phyloP scores from a whole-genome alignment of 2,329 filamentous ascomycete species.

The Ophiosphaerella herpotricha region DNA sequence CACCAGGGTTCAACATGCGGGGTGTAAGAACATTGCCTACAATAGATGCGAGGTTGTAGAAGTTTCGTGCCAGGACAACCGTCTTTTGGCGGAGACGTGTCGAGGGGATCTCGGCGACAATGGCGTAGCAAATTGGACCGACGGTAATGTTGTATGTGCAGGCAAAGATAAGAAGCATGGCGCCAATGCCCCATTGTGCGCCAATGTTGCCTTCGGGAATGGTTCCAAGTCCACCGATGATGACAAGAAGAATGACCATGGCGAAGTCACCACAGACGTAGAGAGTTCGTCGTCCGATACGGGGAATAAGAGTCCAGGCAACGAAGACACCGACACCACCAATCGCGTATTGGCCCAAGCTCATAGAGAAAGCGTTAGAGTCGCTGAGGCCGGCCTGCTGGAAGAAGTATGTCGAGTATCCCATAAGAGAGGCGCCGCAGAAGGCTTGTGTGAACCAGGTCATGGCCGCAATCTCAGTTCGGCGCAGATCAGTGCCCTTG shows the following conservation, averaged over 20 bases:
- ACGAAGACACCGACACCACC: slow-evolving; percentile 69
- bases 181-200: slow-evolving; percentile 51
- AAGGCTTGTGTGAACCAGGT: slow-evolving; percentile 54
- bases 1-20: slow-evolving; percentile 43
- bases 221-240: slow-evolving; percentile 81
- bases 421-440: slow-evolving; percentile 40
- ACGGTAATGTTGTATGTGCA: slow-evolving; percentile 84
- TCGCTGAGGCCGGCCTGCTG: slow-evolving; percentile 52
- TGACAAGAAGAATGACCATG: slow-evolving; percentile 67
- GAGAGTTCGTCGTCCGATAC: slow-evolving; percentile 73
- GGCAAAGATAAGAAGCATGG: slow-evolving; percentile 49
- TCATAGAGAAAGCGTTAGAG: slow-evolving; percentile 51
- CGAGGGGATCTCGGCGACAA: slow-evolving; percentile 83
- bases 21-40: slow-evolving; percentile 62
- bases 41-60: slow-evolving; percentile 78
- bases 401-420: slow-evolving; percentile 54
- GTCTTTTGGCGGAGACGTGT: slow-evolving; percentile 88
- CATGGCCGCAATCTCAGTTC: slow-evolving; percentile 71
- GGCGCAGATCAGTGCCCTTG: slow-evolving; percentile 75
- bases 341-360: slow-evolving; percentile 61
- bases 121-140: slow-evolving; percentile 86
- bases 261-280: slow-evolving; percentile 70
- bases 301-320: slow-evolving; percentile 79
- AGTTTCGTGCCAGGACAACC: slow-evolving; percentile 78
- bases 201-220: slow-evolving; percentile 45